Conservation (phyloP, 257 asterid species). For the Solanum infundibuliforme region DNA sequence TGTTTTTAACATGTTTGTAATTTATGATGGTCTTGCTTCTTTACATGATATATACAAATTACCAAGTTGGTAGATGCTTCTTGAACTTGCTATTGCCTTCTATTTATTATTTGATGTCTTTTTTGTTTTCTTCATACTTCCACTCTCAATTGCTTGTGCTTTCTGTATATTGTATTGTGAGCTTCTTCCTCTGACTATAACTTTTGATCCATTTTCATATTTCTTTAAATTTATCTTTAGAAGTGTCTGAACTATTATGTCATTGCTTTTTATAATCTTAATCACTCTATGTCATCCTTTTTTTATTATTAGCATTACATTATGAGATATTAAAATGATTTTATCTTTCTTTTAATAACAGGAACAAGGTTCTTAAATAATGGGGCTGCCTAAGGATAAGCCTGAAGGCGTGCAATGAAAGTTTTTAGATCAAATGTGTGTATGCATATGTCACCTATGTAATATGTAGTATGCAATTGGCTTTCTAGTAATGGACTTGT, state of each 20-base stretch:
- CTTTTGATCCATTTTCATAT: background rate
- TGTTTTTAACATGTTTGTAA: no score
- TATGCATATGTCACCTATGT: background rate
- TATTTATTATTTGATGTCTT: no score
- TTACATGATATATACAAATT: no score
- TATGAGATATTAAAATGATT: background rate
- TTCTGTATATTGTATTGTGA: background rate
- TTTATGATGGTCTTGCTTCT: no score
- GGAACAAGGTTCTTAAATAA: background rate
- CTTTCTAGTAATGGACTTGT: background rate
- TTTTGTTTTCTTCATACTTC: background rate
- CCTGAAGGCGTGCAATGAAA: background rate
- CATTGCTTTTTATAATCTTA: background rate
- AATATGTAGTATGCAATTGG: background rate
- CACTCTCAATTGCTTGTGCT: background rate
- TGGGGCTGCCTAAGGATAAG: background rate
- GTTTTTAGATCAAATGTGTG: background rate
- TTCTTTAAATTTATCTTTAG: background rate
- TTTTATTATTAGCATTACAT: background rate
- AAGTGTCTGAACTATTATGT: background rate
- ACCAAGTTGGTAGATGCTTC: no score
- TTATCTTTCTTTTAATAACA: background rate
- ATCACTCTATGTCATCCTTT: background rate
- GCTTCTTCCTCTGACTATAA: background rate
- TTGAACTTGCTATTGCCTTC: no score